Base-by-base conservation (phyloP, 2,329 filamentous ascomycete genomes). In the Diatrype stigma region DNA sequence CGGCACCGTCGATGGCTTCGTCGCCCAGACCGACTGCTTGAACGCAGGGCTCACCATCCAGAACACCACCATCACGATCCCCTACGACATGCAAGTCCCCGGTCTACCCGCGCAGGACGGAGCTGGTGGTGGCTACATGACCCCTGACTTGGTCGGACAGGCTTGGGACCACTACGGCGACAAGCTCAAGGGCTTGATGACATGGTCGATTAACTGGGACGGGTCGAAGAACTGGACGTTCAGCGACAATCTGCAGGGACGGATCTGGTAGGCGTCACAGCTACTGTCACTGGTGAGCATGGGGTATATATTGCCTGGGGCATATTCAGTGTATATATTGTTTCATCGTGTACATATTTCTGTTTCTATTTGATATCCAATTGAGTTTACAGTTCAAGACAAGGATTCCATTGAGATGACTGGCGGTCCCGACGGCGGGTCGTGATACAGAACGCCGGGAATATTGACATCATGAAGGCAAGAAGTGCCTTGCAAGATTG, bases 131-230 rank as follows among this genome's bases (percentile, higher is more conserved):
- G 66, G 67, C 11, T 67, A 69, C 54, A 67, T 69, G 66, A 48
- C 59, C 2, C 56, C 67, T 6, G 51, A 42, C 40, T 48, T 66
- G 37, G 66, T 69, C 17, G 56, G 42, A 0, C 56, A 67, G 50
- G 65, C 63, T 8, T 63, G 60, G 61, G 58, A 63, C 28, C 59
- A 66, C 56, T 69, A 68, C 51, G 58, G 54, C 32, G 66, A 65
- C 8, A 47, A 55, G 19, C 59, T 69, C 44, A 69, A 68, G 54
- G 67, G 67, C 6, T 21, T 69, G 46, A 69, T 69, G 67, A 68
- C 67, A 2, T 69, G 67, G 67, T 69, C 67, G 7, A 66, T 68
- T 52, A 69, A 69, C 59, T 69, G 67, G 67, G 67, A 69, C 45
- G 67, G 65, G 10, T 67, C 67, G 11, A 63, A 63, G 50, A 53